These are phyloP conservation scores for Chaetoceros tenuissimus DNA, from an alignment of 108 stramenopile genomes.

Conservation along the genomic window DNA sequence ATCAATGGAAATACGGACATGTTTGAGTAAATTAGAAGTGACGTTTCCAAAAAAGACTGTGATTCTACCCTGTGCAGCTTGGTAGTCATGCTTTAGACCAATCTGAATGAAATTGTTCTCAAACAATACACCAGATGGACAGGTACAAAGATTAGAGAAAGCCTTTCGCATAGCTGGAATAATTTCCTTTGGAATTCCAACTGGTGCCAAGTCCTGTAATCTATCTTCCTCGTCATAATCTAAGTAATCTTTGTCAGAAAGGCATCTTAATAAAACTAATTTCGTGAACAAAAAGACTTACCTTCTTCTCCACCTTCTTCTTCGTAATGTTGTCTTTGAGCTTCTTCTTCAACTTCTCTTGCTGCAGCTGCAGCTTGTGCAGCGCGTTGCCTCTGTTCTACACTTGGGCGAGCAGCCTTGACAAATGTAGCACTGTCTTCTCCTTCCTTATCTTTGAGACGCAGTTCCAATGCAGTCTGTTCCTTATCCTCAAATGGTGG, in stretches of 20 bases:
- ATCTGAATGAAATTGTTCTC: slow-evolving; percentile 82
- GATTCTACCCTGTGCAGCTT: slow-evolving; percentile 82
- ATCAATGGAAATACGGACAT: slow-evolving; percentile 71
- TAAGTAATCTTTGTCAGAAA: not conserved
- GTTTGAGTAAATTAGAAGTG: slow-evolving; percentile 45
- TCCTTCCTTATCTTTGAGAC: slow-evolving; percentile 76
- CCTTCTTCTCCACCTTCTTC: slow-evolving; percentile 23
- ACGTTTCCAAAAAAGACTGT: slow-evolving; percentile 87
- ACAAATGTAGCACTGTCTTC: slow-evolving; percentile 77
- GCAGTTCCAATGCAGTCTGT: slow-evolving; percentile 68
- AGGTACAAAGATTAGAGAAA: slow-evolving; percentile 81
- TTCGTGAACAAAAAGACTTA: too few relatives aligned
- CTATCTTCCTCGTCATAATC: slow-evolving; percentile 2
- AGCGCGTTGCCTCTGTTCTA: slow-evolving; percentile 66
- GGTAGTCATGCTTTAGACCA: slow-evolving; percentile 85
- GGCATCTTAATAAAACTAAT: too few relatives aligned
- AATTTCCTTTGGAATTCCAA: slow-evolving; percentile 84
- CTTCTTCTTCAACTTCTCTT: slow-evolving; percentile 53
- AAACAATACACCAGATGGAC: slow-evolving; percentile 81
- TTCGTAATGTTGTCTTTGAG: slow-evolving; percentile 4
- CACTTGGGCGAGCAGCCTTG: slow-evolving; percentile 78
- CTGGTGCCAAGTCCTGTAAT: slow-evolving; percentile 16
- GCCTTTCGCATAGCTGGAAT: slow-evolving; percentile 88
- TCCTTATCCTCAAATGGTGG: slow-evolving; percentile 88
- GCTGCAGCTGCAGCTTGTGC: slow-evolving; percentile 59